phyloP scores from a whole-genome alignment of 345 rosid species.

The Turnera subulata region DNA sequence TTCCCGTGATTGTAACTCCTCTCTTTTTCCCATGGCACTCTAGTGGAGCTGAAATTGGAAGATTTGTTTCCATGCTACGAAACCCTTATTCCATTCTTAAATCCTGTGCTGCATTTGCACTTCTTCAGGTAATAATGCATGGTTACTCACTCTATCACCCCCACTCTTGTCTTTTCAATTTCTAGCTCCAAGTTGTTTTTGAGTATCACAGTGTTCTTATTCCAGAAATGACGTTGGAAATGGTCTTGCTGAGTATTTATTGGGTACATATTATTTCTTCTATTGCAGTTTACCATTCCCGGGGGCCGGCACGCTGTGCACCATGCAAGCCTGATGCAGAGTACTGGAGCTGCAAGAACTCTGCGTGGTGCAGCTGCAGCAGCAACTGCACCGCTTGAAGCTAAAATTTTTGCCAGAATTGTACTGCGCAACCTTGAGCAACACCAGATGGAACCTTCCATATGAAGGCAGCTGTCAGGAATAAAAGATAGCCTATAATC shows the following conservation, averaged over 20 bases:
- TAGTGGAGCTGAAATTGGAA: constrained; percentile 38
- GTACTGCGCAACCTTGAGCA: constrained; percentile 36
- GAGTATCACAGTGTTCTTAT: not conserved
- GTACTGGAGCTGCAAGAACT: constrained; percentile 31
- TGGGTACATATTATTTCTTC: too few species aligned
- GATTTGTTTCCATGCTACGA: constrained; percentile 41
- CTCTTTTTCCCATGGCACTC: not conserved
- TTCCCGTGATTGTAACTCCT: too few species aligned
- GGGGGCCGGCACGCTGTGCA: constrained; percentile 37
- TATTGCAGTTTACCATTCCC: constrained; percentile 34
- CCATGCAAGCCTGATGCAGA: constrained; percentile 26
- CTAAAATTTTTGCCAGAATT: constrained; percentile 36
- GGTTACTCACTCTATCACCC: too few species aligned
- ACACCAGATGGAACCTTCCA: constrained; percentile 2
- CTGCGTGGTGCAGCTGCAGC: constrained; percentile 32
- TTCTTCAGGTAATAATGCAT: constrained; percentile 31
- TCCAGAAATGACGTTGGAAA: not conserved
- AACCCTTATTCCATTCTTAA: constrained; percentile 30
- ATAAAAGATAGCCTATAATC: too few species aligned
- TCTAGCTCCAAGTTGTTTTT: not conserved
- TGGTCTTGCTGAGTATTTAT: too few species aligned
- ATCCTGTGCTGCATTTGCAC: constrained; percentile 40
- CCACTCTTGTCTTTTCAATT: not conserved
- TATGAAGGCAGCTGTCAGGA: too few species aligned
- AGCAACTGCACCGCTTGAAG: constrained; percentile 24